Percentiles rank a stretch among this genome's conserved stretches.
phyloP scores from a whole-genome alignment of 2,329 filamentous ascomycete genomes.

The Phaeosphaeriaceae sp. region DNA sequence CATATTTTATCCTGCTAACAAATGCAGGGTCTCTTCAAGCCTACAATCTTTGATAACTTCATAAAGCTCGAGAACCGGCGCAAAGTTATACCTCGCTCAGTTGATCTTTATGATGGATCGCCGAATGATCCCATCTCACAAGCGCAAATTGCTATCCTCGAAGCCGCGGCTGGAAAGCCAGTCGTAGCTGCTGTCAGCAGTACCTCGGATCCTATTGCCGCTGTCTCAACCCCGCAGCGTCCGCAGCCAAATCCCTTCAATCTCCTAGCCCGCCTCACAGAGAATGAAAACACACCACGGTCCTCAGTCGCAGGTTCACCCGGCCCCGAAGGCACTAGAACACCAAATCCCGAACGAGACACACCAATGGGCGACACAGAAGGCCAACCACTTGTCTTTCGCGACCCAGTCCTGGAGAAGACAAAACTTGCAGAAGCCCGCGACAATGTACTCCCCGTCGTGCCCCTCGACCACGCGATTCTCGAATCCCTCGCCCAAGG shows the following conservation, averaged over 20 bases:
- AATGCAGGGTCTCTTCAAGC: constrained; percentile 79
- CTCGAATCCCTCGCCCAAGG: constrained; percentile 88
- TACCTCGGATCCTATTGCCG: constrained; percentile 35
- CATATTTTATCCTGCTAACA: constrained; percentile 10
- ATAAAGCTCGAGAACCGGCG: constrained; percentile 80
- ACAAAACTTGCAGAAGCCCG: constrained; percentile 66
- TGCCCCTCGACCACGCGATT: constrained; percentile 87
- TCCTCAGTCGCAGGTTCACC: constrained; percentile 90
- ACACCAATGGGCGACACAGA: constrained; percentile 53
- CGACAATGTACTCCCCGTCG: constrained; percentile 80
- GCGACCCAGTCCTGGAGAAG: constrained; percentile 57
- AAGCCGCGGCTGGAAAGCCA: constrained; percentile 54
- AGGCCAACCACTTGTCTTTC: constrained; percentile 46
- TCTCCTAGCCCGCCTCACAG: constrained; percentile 71
- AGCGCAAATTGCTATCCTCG: constrained; percentile 75
- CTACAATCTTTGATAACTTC: constrained; percentile 82
- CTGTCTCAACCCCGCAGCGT: constrained; percentile 60
- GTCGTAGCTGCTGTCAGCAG: constrained; percentile 35
- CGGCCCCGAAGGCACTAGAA: constrained; percentile 80
- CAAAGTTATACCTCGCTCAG: constrained; percentile 83
- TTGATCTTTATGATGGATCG: constrained; percentile 91
- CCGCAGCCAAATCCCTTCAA: constrained; percentile 68
- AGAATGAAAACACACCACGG: constrained; percentile 76
- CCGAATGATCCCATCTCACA: constrained; percentile 89
- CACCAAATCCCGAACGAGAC: constrained; percentile 62